These are phyloP conservation scores for Penicillium odoratum DNA, from an alignment of 495 filamentous ascomycete species.

Conservation along the genomic window DNA sequence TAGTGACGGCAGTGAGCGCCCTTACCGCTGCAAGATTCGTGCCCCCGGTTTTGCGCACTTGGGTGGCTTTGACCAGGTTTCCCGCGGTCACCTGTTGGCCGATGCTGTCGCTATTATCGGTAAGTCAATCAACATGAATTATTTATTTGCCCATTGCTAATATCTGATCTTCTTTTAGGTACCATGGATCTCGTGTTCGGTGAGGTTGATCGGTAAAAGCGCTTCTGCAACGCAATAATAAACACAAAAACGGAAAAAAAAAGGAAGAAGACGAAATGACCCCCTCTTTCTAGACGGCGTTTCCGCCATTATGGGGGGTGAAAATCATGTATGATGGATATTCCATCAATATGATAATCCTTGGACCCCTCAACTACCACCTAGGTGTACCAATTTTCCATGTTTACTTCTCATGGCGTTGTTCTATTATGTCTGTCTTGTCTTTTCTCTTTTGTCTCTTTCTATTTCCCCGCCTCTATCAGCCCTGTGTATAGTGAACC, in stretches of 20 bases:
- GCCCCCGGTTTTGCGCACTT: conserved; percentile 97
- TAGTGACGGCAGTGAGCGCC: conserved; percentile 90
- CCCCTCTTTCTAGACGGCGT: conserved; percentile 25
- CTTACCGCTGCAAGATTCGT: conserved; percentile 96
- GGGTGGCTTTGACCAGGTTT: conserved; percentile 88
- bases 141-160: conserved; percentile 11
- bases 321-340: conserved; percentile 18
- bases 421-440: conserved; percentile 35
- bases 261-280: conserved; percentile 26
- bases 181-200: conserved; percentile 88
- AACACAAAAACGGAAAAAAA: conserved; percentile 20
- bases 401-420: conserved; percentile 37
- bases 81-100: conserved; percentile 87
- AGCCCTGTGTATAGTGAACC: conserved; percentile 38
- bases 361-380: conserved; percentile 22
- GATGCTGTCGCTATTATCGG: conserved; percentile 97
- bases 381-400: conserved; percentile 32
- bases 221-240: conserved; percentile 24
- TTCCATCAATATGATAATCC: conserved; percentile 20
- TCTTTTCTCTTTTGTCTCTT: conserved; percentile 28
- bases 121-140: conserved; percentile 16
- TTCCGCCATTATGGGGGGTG: conserved; percentile 17
- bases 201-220: conserved; percentile 63
- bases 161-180: conserved; percentile 26
- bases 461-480: conserved; percentile 24